These are phyloP conservation scores for Peronospora destructor DNA, from an alignment of 352 stramenopile species.

Conservation along the genomic window DNA sequence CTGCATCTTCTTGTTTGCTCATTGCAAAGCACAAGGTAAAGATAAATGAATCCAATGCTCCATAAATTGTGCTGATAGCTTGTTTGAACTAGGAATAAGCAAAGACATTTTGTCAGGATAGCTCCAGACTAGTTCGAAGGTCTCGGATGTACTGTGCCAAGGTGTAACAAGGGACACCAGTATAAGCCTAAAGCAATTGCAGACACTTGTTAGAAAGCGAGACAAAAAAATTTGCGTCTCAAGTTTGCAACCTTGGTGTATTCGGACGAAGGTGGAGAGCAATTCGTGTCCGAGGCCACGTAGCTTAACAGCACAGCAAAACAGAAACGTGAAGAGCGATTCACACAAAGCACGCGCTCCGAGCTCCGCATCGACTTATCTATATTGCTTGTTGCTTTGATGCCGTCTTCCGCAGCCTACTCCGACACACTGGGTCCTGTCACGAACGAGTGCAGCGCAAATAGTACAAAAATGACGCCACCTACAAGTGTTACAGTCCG, in stretches of 20 bases:
- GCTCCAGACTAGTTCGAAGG: no score
- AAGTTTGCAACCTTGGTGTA: slow-evolving; percentile 44
- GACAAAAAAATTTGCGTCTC: slow-evolving; percentile 13
- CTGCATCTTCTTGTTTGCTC: no score
- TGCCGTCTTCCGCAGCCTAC: slow-evolving; percentile 13
- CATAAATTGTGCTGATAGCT: no score
- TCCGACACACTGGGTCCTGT: slow-evolving; percentile 54
- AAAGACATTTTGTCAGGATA: no score
- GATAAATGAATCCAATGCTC: no score
- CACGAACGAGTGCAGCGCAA: slow-evolving; percentile 94
- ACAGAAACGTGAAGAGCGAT: slow-evolving; percentile 9
- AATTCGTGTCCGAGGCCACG: slow-evolving; percentile 7
- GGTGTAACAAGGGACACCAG: not conserved
- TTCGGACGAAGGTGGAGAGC: slow-evolving; percentile 17
- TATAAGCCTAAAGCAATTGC: not conserved
- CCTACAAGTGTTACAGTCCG: slow-evolving; percentile 95
- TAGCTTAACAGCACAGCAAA: slow-evolving; percentile 5
- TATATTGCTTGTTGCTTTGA: slow-evolving; percentile 18
- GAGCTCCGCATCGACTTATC: slow-evolving; percentile 17
- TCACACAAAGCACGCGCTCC: slow-evolving; percentile 15
- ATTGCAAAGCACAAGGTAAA: no score
- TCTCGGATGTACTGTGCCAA: slow-evolving; percentile 1
- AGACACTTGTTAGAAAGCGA: slow-evolving; percentile 4
- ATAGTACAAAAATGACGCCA: slow-evolving; percentile 94
- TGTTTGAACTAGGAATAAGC: no score